A percentile compares a stretch with the other conserved stretches of the same genome.
phyloP scores from a whole-genome alignment of 139 green algal genomes.

The Chlorella ohadii region DNA sequence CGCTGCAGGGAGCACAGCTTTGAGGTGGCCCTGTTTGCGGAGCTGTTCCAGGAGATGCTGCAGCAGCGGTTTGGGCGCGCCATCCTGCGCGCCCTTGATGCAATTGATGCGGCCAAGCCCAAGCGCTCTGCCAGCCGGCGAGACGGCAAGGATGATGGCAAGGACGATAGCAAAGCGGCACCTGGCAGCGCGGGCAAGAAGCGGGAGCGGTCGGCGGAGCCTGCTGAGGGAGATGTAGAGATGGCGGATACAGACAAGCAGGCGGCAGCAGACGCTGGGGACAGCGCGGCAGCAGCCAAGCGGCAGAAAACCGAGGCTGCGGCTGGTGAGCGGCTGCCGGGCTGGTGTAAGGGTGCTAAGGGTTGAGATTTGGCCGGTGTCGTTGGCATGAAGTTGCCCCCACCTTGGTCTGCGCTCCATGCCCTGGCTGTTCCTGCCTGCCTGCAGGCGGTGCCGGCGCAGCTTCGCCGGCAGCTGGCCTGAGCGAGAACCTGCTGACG shows the following conservation, averaged over 20 bases:
- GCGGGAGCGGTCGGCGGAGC: background rate
- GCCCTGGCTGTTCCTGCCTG: too few species aligned
- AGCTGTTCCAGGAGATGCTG: slow-evolving; percentile 71
- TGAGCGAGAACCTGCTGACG: slow-evolving; percentile 47
- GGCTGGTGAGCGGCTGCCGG: background rate
- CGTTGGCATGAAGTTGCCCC: too few species aligned
- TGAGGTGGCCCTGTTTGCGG: slow-evolving; percentile 56
- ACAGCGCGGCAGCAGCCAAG: background rate
- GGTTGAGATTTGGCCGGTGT: too few species aligned
- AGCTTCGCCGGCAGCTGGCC: background rate
- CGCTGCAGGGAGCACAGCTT: slow-evolving; percentile 16
- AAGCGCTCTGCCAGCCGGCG: background rate
- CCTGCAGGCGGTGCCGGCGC: background rate
- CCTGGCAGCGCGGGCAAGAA: background rate
- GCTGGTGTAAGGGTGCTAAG: too few species aligned
- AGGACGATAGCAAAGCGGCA: background rate
- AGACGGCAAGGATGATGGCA: background rate
- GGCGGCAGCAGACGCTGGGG: background rate
- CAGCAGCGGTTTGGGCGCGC: slow-evolving; percentile 61
- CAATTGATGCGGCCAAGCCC: slow-evolving; percentile 5
- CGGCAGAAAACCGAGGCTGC: slow-evolving; percentile 32
- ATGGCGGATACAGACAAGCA: background rate
- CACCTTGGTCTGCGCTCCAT: too few species aligned
- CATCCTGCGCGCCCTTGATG: slow-evolving; percentile 53
- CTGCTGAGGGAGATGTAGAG: background rate